Conservation (phyloP, 257 asterid species). For the Coffea canephora region DNA sequence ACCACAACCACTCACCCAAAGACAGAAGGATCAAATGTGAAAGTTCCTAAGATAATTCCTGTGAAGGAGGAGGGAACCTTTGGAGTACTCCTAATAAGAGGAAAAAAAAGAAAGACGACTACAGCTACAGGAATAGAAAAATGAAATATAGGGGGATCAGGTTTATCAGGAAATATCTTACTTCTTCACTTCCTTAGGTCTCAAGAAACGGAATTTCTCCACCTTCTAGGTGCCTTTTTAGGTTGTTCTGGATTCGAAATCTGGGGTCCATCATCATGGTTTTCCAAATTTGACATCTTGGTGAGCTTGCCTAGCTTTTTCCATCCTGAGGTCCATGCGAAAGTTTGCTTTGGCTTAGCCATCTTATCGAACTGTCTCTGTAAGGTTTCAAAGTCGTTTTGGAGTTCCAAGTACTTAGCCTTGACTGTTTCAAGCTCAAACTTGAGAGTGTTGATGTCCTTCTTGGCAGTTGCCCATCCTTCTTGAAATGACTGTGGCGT, state of each 20-base stretch:
- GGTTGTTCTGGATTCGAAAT: slow-evolving; percentile 39
- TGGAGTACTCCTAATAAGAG: background rate
- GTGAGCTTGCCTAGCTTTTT: slow-evolving; percentile 70
- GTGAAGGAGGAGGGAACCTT: background rate
- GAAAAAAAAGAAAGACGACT: background rate
- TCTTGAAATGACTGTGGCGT: slow-evolving; percentile 96
- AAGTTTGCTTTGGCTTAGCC: slow-evolving; percentile 56
- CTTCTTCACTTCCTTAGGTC: slow-evolving; percentile 2
- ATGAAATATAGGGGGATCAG: background rate
- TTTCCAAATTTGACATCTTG: slow-evolving; percentile 43
- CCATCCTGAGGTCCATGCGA: slow-evolving; percentile 84
- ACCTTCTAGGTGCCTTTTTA: slow-evolving; percentile 64
- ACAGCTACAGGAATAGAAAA: slow-evolving; percentile 1
- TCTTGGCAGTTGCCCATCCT: slow-evolving; percentile 93
- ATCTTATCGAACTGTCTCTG: slow-evolving; percentile 78
- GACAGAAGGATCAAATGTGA: background rate
- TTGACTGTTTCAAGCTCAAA: slow-evolving; percentile 79
- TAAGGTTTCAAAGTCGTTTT: slow-evolving; percentile 61
- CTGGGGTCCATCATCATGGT: slow-evolving; percentile 35
- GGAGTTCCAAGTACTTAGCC: slow-evolving; percentile 72
- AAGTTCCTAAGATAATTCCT: slow-evolving; percentile 2
- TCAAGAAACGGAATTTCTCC: slow-evolving; percentile 96
- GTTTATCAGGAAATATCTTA: slow-evolving; percentile 8
- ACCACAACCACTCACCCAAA: background rate
- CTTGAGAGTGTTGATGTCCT: slow-evolving; percentile 85